phyloP scores from a whole-genome alignment of 805 yeast species.

The Candida oleophila region DNA sequence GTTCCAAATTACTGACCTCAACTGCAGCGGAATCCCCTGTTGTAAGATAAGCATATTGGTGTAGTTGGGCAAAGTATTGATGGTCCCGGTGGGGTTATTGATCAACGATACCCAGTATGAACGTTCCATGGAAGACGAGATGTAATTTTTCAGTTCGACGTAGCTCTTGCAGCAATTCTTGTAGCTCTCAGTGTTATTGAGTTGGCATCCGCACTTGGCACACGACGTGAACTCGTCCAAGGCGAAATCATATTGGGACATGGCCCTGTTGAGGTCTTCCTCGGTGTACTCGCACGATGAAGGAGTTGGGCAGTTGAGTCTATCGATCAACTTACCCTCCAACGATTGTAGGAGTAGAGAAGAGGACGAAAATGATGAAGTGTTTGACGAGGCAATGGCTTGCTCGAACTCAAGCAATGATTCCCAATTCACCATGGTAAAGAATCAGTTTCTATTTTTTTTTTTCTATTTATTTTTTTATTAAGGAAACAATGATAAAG shows the following conservation, averaged over 20 bases:
- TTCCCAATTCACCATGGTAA: constrained; percentile 20
- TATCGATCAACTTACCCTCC: constrained; percentile 11
- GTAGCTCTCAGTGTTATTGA: constrained; percentile 11
- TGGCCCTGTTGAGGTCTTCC: constrained; percentile 15
- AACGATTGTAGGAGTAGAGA: constrained; percentile 17
- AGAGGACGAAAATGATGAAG: constrained; percentile 18
- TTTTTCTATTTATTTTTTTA: no score
- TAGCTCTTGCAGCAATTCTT: constrained; percentile 24
- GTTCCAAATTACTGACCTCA: constrained; percentile 47
- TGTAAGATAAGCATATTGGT: constrained; percentile 43
- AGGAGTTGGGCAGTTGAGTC: constrained; percentile 1
- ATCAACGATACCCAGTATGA: constrained; percentile 47
- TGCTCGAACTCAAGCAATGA: constrained; percentile 36
- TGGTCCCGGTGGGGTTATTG: constrained; percentile 43
- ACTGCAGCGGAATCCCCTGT: constrained; percentile 44
- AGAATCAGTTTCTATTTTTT: no score
- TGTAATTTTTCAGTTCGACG: constrained; percentile 14
- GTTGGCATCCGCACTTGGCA: constrained; percentile 25
- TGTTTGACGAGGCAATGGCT: constrained; percentile 19
- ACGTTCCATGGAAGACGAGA: constrained; percentile 28
- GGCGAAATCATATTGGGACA: constrained; percentile 19
- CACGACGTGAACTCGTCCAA: constrained; percentile 34
- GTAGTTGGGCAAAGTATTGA: constrained; percentile 47
- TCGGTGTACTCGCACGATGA: constrained; percentile 11
- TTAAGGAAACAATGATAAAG: background rate